Base-by-base conservation (phyloP, 306 rosid species). In the Canavalia gladiata region DNA sequence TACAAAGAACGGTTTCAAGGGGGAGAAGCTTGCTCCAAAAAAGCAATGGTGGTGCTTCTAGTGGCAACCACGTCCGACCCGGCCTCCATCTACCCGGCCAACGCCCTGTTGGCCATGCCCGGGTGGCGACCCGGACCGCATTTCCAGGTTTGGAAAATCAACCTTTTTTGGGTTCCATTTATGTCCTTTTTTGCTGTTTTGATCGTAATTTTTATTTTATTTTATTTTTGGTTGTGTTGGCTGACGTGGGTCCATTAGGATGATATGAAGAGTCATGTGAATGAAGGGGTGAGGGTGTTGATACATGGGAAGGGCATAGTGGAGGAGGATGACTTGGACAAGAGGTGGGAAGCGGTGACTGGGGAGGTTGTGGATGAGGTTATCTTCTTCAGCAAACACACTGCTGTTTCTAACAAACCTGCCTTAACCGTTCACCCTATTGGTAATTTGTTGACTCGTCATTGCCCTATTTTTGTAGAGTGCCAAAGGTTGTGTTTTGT, bases 361-460 rank as follows among this genome's bases (percentile, higher is more conserved):
- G 93, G 97, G 28, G 99, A 91, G 69, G 88, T 82, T 43, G 90
- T 95, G 28, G 83, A 90, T 35, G 98, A 95, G 78, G 77, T 93
- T 58, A 90, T 95, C 77, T 92, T 95, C 89, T 65, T 95, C 50
- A 93, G 98, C 87, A 90, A 88, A 34, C 99, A 95, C 74, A 88
- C 94, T 51, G 98, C 99, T 50, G 94, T 66, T 68, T 93, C 99
- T 47, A 95, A 91, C 83, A 94, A 97, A 18, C 99, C 97, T 5
- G 94, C 98, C 0, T 97, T 95, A 28, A 95, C 99, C 8, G 91
- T 95, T 46, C 99, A 95, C 49, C 98, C 98, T 10, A 92, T 89
- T 51, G 99, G 97, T 93, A 87, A 51, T 57, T 79, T 77, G 9
- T 82, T 64, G 0, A 25, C 37, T 54, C 31, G 55, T 39, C 43